Percentiles rank a stretch among this genome's conserved stretches.
Conservation (phyloP, 176 grass and related monocot species). For the Pontederia crassipes region DNA sequence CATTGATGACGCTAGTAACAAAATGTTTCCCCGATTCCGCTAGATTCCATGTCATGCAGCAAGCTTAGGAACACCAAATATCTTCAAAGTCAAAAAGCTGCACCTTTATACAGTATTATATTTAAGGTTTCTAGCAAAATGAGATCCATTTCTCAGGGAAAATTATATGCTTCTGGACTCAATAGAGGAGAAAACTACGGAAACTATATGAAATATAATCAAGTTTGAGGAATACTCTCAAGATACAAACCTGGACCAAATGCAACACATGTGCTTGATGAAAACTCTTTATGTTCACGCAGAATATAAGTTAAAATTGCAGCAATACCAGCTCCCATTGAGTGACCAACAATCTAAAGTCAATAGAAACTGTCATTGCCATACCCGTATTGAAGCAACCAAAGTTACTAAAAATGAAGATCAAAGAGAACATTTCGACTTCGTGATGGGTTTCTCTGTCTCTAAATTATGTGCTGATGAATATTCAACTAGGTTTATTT, state of each 20-base stretch:
- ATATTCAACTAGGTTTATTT: too few species aligned
- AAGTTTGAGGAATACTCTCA: neutral
- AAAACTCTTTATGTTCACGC: slow-evolving; percentile 64
- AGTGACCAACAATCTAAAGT: slow-evolving; percentile 86
- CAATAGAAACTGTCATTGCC: slow-evolving; percentile 13
- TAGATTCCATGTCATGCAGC: slow-evolving; percentile 81
- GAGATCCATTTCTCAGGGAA: neutral
- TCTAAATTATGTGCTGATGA: too few species aligned
- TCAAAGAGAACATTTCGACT: neutral
- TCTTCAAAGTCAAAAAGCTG: slow-evolving; percentile 3
- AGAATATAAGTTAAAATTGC: slow-evolving; percentile 85
- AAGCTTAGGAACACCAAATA: slow-evolving; percentile 44
- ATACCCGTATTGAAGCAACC: slow-evolving; percentile 13
- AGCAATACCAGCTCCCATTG: slow-evolving; percentile 81
- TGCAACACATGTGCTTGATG: slow-evolving; percentile 69
- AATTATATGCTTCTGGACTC: neutral
- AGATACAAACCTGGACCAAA: slow-evolving; percentile 79
- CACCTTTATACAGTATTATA: neutral
- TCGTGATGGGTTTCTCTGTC: neutral
- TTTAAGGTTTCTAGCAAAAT: neutral
- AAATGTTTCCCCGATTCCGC: slow-evolving; percentile 71
- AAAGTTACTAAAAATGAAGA: neutral
- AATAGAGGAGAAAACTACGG: neutral
- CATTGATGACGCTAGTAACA: slow-evolving; percentile 76
- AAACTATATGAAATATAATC: neutral